Conservation (phyloP, 2,329 filamentous ascomycete genomes). For the Fusarium continuum region DNA sequence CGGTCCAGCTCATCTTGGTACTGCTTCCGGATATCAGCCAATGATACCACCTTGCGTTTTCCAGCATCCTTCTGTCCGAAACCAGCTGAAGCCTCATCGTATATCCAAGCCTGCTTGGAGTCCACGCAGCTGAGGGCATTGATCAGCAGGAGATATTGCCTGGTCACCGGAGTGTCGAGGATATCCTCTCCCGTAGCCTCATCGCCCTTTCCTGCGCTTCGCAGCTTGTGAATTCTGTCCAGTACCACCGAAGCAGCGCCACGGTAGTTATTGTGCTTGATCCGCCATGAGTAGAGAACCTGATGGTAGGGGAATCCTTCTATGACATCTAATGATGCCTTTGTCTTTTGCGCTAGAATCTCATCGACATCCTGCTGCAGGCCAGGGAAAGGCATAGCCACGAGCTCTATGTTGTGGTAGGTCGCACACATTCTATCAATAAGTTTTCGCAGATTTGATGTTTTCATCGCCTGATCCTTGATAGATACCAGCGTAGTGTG, state of each 20-base stretch:
- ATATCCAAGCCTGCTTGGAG: conserved; percentile 82
- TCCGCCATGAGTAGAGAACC: conserved; percentile 90
- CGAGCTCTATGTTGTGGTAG: conserved; percentile 72
- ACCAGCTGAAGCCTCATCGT: conserved; percentile 48
- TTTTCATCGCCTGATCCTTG: conserved; percentile 75
- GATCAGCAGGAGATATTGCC: conserved; percentile 89
- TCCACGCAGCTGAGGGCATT: conserved; percentile 91
- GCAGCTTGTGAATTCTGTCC: conserved; percentile 70
- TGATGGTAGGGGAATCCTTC: conserved; percentile 84
- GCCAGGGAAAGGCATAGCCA: conserved; percentile 80
- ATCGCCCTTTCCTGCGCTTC: conserved; percentile 67
- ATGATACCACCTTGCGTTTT: conserved; percentile 81
- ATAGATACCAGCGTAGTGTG: conserved; percentile 82
- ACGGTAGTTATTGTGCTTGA: conserved; percentile 85
- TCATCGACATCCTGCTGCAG: conserved; percentile 82
- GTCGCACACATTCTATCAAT: conserved; percentile 74
- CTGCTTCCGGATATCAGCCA: conserved; percentile 86
- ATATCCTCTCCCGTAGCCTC: conserved; percentile 63
- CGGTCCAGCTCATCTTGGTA: conserved; percentile 92
- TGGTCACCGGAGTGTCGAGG: conserved; percentile 71
- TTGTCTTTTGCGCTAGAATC: conserved; percentile 76
- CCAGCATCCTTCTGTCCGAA: conserved; percentile 39
- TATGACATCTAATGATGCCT: conserved; percentile 71
- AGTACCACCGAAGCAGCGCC: conserved; percentile 73
- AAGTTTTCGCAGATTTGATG: conserved; percentile 75